Base-by-base conservation (phyloP, 2,329 filamentous ascomycete species). In the Knufia fluminis region DNA sequence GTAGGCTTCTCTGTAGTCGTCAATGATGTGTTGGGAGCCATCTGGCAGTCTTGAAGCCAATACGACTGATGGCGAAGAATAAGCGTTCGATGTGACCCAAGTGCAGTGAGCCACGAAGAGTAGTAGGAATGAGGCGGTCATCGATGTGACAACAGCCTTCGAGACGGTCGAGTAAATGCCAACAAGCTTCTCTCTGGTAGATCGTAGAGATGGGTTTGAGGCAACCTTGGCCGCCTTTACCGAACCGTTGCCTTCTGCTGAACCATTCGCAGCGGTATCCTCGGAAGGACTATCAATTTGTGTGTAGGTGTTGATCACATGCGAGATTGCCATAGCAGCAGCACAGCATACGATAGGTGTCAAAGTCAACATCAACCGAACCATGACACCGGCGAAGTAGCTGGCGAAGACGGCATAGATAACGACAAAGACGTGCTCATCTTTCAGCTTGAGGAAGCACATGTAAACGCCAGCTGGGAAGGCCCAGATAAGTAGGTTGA, bases 351-450 rank as follows among this genome's bases (percentile, higher is more conserved):
- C 92, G 57, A 98, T 84, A 1, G 92, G 92, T 1, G 92, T 98
- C 59, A 98, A 73, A 0, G 92, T 98, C 54, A 98, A 79, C 92
- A 98, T 98, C 62, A 98, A 75, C 71, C 92, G 89, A 54, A 98
- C 92, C 92, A 98, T 98, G 71, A 98, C 94, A 66, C 92, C 92
- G 20, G 94, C 88, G 63, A 98, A 98, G 75, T 98, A 98, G 70
- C 88, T 96, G 57, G 88, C 87, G 56, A 97, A 84, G 40, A 98
- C 81, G n/a, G 90, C 82, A 66, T 98, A 98, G 59, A 97, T 94
- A 61, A 98, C 85, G 60, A 98, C 80, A 64, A 98, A 98, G 53
- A 98, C 91, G 64, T 98, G 92, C 75, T 98, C 90, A 64, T 98
- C 94, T 60, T 81, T 83, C 51, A 98, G 80, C 56, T 85, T 83